These are phyloP conservation scores for Venturia pyrina DNA, from an alignment of 2,329 filamentous ascomycete species.

Conservation along the genomic window DNA sequence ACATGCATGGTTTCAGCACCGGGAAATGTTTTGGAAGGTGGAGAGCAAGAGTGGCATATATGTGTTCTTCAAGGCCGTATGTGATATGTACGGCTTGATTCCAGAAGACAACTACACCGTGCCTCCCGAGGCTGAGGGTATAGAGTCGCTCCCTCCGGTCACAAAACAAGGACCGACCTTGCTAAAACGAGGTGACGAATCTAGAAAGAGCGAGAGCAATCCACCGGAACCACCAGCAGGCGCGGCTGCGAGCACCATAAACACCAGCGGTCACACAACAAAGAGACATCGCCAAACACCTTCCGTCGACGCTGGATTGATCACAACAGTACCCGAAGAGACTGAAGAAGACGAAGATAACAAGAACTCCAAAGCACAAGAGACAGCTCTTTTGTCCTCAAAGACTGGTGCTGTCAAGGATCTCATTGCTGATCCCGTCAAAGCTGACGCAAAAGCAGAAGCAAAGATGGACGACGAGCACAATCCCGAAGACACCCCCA, in stretches of 20 bases:
- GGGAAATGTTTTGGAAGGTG: slow-evolving; percentile 88
- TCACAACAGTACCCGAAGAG: slow-evolving; percentile 73
- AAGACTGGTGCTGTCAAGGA: background rate
- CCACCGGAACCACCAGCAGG: background rate
- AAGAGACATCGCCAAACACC: slow-evolving; percentile 76
- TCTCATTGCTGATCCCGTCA: background rate
- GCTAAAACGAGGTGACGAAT: slow-evolving; percentile 26
- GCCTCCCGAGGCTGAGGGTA: slow-evolving; percentile 81
- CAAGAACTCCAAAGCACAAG: slow-evolving; percentile 1
- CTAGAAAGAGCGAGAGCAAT: slow-evolving; percentile 13
- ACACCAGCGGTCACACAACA: slow-evolving; percentile 57
- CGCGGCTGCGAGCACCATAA: slow-evolving; percentile 31
- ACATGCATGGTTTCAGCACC: slow-evolving; percentile 97
- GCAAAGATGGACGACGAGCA: background rate
- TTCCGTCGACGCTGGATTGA: slow-evolving; percentile 60
- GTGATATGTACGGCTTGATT: slow-evolving; percentile 80
- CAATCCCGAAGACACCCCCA: background rate
- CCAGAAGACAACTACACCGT: slow-evolving; percentile 94
- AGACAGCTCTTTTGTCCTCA: background rate
- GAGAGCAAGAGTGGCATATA: slow-evolving; percentile 88
- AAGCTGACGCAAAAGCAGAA: background rate
- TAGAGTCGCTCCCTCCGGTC: slow-evolving; percentile 39
- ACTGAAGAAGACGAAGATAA: slow-evolving; percentile 57
- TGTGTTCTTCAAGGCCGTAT: slow-evolving; percentile 93
- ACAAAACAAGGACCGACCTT: slow-evolving; percentile 20